phyloP scores from a whole-genome alignment of 768 basidiomycete species.

The Pisolithus sp. region DNA sequence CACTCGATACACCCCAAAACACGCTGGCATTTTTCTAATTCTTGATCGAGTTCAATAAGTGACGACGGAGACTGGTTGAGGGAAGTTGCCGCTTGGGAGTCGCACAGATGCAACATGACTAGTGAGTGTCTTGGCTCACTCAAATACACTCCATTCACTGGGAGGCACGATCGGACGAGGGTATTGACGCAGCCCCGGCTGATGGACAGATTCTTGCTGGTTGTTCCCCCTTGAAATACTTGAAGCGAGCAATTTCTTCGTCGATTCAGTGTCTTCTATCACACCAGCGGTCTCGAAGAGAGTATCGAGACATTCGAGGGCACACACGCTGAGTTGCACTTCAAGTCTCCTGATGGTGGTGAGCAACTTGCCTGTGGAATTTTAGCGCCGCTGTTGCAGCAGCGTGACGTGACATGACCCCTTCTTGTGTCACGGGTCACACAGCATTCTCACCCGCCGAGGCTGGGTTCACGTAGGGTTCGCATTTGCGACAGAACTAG shows the following conservation, averaged over 20 bases:
- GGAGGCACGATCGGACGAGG: background rate
- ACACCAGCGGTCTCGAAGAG: background rate
- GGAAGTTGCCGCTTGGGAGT: background rate
- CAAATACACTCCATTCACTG: background rate
- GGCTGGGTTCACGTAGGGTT: background rate
- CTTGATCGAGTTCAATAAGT: no score
- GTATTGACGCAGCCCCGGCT: background rate
- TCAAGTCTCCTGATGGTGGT: conserved; percentile 5
- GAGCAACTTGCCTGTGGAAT: conserved; percentile 3
- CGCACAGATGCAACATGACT: background rate
- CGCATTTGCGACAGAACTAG: background rate
- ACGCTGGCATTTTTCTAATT: no score
- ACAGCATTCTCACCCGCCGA: background rate
- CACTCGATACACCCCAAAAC: no score
- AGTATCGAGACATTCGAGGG: background rate
- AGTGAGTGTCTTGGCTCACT: conserved; percentile 13
- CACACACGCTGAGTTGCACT: conserved; percentile 7
- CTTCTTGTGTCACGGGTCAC: conserved; percentile 1
- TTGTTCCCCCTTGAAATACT: background rate
- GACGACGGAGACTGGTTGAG: no score
- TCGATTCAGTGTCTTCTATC: conserved; percentile 1
- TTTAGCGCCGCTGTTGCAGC: background rate
- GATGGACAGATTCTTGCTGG: background rate
- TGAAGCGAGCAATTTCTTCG: background rate
- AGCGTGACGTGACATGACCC: conserved; percentile 6